Base-by-base conservation (phyloP, 2,329 filamentous ascomycete genomes). In the Ophiostoma australiae region DNA sequence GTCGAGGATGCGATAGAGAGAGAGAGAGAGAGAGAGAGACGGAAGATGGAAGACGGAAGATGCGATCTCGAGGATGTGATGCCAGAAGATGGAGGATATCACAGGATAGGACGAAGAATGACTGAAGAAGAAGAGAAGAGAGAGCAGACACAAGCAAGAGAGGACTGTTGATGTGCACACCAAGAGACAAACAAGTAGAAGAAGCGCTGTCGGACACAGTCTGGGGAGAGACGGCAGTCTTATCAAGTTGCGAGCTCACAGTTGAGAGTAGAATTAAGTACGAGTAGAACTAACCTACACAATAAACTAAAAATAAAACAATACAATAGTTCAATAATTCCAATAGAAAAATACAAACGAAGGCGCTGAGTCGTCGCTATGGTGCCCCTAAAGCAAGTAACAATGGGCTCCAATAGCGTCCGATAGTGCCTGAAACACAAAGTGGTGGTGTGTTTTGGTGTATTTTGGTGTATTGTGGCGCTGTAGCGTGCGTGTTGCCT, bases 121-220 rank as follows among this genome's bases (percentile, higher is more conserved):
- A 39, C 37, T 20, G 7, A 17, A 66, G 52, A 13, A 27, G 23
- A 31, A 52, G 41, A 41, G 15, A 27, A 48, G 44, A 48, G 44
- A 48, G 20, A n/a, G 44, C 44, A 48, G 20, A n/a, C 44, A 48
- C 44, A 48, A 17, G 44, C 44, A 31, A 5, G 44, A 65, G 11
- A 31, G 23, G 55, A 61, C 5, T 66, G 33, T 66, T 66, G 63
- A 66, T 66, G 63, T 39, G 20, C 61, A 33, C 55, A 65, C 33
- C 15, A 65, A 65, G 33, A 37, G 33, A 65, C 61, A 66, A 66
- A 65, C 61, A 66, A 66, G 33, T 23, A 66, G 63, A 66, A 66
- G 63, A 66, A 66, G 20, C 63, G 35, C 20, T 23, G 33, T n/a
- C 31, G 33, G 35, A 13, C 58, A 39, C 63, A 39, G 17, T 66